Evolutionary conservation across 2,329 filamentous ascomycete genomes (phyloP), one percentile per base, ranked within the genome.

Genomic region (Calycina marina): DNA sequence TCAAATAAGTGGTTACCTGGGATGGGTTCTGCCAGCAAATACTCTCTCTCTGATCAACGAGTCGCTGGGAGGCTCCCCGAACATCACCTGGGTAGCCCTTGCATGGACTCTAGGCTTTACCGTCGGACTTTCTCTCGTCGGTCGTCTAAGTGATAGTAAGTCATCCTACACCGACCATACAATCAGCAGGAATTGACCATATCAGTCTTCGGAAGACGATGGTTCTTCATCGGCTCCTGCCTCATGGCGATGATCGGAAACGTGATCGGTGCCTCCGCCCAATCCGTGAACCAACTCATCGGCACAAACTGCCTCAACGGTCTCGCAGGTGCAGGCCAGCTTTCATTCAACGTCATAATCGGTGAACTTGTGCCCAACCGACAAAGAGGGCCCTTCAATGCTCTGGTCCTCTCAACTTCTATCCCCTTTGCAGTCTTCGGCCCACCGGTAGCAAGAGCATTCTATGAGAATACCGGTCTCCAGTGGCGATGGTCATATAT

Each of bases 131-230:
- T 47, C 59, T 34, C 45, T 63, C 10, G 47, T 57, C 14, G 60
- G 59, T 18, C 54, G 60, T 9, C 46, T 62, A 1, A 56, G 52
- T 3, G 56, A 62, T 41, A 48, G n/a, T n/a, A n/a, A n/a, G n/a
- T n/a, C n/a, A n/a, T n/a, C n/a, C n/a, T n/a, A n/a, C n/a, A n/a
- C n/a, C n/a, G n/a, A n/a, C n/a, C n/a, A n/a, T n/a, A n/a, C n/a
- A n/a, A n/a, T n/a, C n/a, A n/a, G n/a, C n/a, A n/a, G n/a, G n/a
- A n/a, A n/a, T n/a, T n/a, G n/a, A n/a, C n/a, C n/a, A n/a, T n/a
- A n/a, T n/a, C n/a, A n/a, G n/a, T 36, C n/a, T 40, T 40, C 18
- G 38, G 36, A 12, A 20, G 38, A 10, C 35, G 27, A 34, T 38
- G 36, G 35, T 52, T 58, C 38, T 51, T 57, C 6, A 48, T 61